Conservation (phyloP, 2,329 filamentous ascomycete genomes). For the Leptodontidium sp. region DNA sequence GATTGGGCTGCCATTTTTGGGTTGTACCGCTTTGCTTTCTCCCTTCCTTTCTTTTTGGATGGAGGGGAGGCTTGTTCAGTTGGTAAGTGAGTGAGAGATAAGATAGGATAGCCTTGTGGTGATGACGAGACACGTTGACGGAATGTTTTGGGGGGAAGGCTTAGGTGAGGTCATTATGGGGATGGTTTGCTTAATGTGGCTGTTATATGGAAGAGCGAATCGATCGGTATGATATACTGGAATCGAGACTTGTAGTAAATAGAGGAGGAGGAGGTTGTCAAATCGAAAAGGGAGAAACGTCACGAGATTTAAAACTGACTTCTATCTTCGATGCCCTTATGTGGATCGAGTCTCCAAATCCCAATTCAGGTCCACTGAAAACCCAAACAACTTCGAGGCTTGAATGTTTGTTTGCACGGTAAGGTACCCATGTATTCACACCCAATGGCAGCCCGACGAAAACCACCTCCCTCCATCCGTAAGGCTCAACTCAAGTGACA, state of each 20-base stretch:
- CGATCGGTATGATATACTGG: not conserved
- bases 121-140: not conserved
- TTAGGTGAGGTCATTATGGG: slow-evolving; percentile 8
- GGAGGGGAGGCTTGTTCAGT: too few species aligned
- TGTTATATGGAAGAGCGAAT: not conserved
- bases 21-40: not conserved
- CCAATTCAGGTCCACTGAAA: slow-evolving; percentile 3
- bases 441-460: slow-evolving; percentile 15
- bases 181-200: not conserved
- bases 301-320: not conserved
- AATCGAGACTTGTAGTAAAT: not conserved
- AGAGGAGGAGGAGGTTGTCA: not conserved
- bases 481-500: not conserved
- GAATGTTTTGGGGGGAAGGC: not conserved
- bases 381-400: not conserved
- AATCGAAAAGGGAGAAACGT: not conserved
- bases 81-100: too few species aligned
- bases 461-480: slow-evolving; percentile 7
- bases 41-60: too few species aligned
- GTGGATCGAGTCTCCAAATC: not conserved
- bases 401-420: not conserved
- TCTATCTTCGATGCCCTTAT: not conserved
- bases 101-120: not conserved
- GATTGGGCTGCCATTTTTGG: slow-evolving; percentile 3
- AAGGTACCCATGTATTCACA: slow-evolving; percentile 5